Base-by-base conservation (phyloP, 1,284 basidiomycete species). In the Rhizoctonia solani region DNA sequence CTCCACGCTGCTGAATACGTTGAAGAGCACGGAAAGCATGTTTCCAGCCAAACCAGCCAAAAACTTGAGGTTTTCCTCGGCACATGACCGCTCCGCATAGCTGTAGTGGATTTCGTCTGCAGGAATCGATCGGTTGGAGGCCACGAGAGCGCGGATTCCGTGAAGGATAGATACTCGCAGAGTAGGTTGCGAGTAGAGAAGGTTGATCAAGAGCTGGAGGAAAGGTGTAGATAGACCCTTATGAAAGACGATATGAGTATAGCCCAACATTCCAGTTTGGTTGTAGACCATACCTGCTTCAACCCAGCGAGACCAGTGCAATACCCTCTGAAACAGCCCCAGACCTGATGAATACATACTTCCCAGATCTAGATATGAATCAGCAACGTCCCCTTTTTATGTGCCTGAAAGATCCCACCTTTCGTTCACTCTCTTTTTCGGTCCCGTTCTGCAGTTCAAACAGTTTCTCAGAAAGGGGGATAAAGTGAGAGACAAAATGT, bases 1-100 rank as follows among this genome's bases (percentile, higher is more conserved):
- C 2, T 85, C 85, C 23, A 92, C 85, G 73, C 87, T 94, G 69
- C 90, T 85, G 77, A 98, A 98, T n/a, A 99, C 89, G 75, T 99
- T 98, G 81, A 98, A 96, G 49, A 98, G 82, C 3, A 98, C 93
- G 0, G 93, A 89, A 27, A 98, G 85, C 87, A 97, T 95, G 74
- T 93, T 96, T 74, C 94, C 91, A 0, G 88, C 89, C 73, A 98
- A 88, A 0, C 82, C 81, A 54, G 85, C 86, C 67, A 99, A 81
- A 76, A 92, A 90, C 1, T 76, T 80, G 25, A 98, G 73, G 73
- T 95, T 95, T 54, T 80, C 81, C 39, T 79, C 69, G 86, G 84
- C 34, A 82, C 81, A 30, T 82, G 82, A 67, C 80, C 79, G 27
- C 84, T 72, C 61, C 21, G 81, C 82, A 58, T 85, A 85, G 44